These are phyloP conservation scores for Odontarrhena argentea DNA, from an alignment of 345 rosid species.

Conservation along the genomic window DNA sequence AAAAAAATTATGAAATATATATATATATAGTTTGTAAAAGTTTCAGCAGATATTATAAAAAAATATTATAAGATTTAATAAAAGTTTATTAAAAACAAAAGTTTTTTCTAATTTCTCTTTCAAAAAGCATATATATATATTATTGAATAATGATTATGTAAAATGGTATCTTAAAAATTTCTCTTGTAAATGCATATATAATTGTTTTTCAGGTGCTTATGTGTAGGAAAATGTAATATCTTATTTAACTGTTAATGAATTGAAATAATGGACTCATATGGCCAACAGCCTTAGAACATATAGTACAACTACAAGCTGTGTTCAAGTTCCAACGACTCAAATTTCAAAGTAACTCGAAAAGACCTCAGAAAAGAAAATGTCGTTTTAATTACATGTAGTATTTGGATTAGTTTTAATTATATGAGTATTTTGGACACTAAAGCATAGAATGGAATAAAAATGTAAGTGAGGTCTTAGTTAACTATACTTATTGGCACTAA, in stretches of 20 bases:
- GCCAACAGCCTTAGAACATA: slow-evolving; percentile 42
- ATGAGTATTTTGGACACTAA: not conserved
- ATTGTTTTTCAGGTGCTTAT: not conserved
- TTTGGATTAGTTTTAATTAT: not conserved
- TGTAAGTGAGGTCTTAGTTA: not conserved
- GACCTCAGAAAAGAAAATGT: not conserved
- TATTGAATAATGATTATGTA: too few relatives aligned
- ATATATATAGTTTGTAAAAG: too few relatives aligned
- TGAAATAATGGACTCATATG: slow-evolving; percentile 26
- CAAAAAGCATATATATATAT: too few relatives aligned
- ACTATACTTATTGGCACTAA: not conserved
- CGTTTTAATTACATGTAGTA: not conserved
- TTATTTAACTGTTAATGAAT: slow-evolving; percentile 10
- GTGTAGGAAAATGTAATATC: not conserved
- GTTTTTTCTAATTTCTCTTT: too few relatives aligned
- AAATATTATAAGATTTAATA: too few relatives aligned
- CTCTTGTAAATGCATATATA: too few relatives aligned
- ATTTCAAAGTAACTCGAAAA: slow-evolving; percentile 21
- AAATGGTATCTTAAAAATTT: too few relatives aligned
- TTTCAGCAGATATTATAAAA: too few relatives aligned
- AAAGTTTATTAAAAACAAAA: too few relatives aligned
- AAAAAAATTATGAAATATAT: too few relatives aligned
- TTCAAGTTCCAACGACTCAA: slow-evolving; percentile 41
- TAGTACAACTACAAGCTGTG: slow-evolving; percentile 25
- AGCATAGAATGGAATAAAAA: slow-evolving; percentile 17